These are phyloP conservation scores for Neofusicoccum ribis DNA, from an alignment of 2,329 filamentous ascomycete genomes.

Conservation along the genomic window DNA sequence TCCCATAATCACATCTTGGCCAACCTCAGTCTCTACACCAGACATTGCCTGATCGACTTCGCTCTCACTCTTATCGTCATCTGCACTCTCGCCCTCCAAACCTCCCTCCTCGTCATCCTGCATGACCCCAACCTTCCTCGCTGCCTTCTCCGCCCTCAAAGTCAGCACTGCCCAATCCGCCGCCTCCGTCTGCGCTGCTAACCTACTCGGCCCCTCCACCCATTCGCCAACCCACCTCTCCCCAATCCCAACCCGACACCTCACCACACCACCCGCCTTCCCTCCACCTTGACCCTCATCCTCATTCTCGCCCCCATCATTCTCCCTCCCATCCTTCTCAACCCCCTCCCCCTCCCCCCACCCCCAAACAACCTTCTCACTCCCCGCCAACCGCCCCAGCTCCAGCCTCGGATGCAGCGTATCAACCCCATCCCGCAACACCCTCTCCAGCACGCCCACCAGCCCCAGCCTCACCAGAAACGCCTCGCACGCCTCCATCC, in stretches of 20 bases:
- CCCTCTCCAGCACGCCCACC: too few relatives aligned
- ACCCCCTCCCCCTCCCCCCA: background rate
- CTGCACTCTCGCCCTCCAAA: background rate
- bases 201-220: slow-evolving; percentile 33
- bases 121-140: background rate
- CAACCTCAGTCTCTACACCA: background rate
- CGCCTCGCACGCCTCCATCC: too few relatives aligned
- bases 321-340: background rate
- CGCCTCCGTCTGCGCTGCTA: slow-evolving; percentile 42
- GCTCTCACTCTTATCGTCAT: too few relatives aligned
- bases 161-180: slow-evolving; percentile 32
- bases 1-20: background rate
- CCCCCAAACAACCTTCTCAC: slow-evolving; percentile 56
- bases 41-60: background rate
- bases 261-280: slow-evolving; percentile 14
- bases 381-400: slow-evolving; percentile 60
- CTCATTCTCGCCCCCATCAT: background rate
- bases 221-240: slow-evolving; percentile 30
- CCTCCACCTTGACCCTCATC: background rate
- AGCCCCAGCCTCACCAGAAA: too few relatives aligned
- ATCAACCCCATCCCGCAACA: too few relatives aligned
- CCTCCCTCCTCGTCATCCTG: background rate
- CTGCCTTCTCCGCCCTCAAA: background rate
- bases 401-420: slow-evolving; percentile 67
- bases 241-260: background rate